Conservation (phyloP, 1,284 basidiomycete genomes). For the Amylostereum chailletii region DNA sequence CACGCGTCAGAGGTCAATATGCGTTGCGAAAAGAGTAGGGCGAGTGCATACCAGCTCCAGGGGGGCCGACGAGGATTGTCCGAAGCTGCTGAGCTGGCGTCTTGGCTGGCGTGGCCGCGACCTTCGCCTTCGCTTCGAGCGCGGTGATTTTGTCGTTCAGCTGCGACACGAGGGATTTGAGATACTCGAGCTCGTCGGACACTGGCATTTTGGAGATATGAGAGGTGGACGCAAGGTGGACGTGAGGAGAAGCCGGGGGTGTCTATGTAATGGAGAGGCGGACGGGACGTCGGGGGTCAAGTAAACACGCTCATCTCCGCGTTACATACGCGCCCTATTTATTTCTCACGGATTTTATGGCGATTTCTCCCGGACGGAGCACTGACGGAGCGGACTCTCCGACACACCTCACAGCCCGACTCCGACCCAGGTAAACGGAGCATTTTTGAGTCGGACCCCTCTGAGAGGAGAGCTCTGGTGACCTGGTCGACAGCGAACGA, state of each 20-base stretch:
- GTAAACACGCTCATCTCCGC: not conserved
- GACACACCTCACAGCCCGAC: no score
- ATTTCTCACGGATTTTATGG: not conserved
- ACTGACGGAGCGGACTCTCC: no score
- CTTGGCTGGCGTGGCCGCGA: slow-evolving; percentile 30
- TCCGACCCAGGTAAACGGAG: no score
- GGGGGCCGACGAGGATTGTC: slow-evolving; percentile 91
- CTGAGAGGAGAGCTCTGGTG: no score
- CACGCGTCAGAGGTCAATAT: not conserved
- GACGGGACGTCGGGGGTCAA: not conserved
- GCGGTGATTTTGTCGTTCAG: slow-evolving; percentile 71
- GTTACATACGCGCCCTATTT: not conserved
- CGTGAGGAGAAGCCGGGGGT: slow-evolving; percentile 1
- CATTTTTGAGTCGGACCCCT: no score
- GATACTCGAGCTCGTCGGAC: slow-evolving; percentile 75
- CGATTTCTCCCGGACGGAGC: no score
- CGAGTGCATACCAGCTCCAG: slow-evolving; percentile 76
- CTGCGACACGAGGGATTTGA: slow-evolving; percentile 81
- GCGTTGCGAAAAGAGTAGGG: not conserved
- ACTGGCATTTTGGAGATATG: slow-evolving; percentile 38
- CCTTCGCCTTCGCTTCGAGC: slow-evolving; percentile 61
- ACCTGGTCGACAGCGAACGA: no score
- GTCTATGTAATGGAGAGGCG: not conserved
- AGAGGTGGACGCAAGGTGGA: slow-evolving; percentile 1
- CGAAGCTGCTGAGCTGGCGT: slow-evolving; percentile 77